Percentiles rank a stretch among this genome's conserved stretches.
Evolutionary conservation across 129 eudicot species (phyloP).

Genomic region (Escallonia rubra): DNA sequence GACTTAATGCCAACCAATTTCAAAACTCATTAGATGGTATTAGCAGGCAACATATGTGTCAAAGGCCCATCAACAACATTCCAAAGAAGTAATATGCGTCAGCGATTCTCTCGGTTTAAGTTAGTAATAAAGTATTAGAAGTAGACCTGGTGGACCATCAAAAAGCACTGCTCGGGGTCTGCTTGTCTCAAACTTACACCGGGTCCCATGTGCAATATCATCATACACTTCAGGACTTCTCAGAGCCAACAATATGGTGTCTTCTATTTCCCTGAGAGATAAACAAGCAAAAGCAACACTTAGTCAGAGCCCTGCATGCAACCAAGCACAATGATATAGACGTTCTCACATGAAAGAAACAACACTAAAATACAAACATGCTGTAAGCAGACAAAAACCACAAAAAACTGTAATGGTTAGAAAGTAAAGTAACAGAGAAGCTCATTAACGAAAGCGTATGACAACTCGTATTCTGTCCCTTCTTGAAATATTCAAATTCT

Average conservation of each 20-base stretch:
- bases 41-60: neutral
- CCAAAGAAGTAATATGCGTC: neutral
- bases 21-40: too few species aligned
- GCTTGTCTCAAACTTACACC: constrained; percentile 92
- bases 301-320: neutral
- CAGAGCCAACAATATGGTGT: constrained; percentile 81
- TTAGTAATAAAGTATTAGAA: neutral
- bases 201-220: constrained; percentile 97
- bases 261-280: constrained; percentile 73
- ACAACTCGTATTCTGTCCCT: too few species aligned
- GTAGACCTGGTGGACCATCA: constrained; percentile 98
- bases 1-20: too few species aligned
- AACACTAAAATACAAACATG: too few species aligned
- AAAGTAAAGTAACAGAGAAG: too few species aligned
- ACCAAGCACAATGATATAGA: too few species aligned
- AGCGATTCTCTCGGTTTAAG: neutral
- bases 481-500: too few species aligned
- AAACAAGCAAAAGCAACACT: constrained; percentile 8
- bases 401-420: too few species aligned
- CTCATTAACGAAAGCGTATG: too few species aligned
- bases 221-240: constrained; percentile 97
- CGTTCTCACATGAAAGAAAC: too few species aligned
- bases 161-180: constrained; percentile 97
- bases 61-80: neutral
- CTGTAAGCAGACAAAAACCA: too few species aligned